phyloP scores from a whole-genome alignment of 2,329 filamentous ascomycete genomes.

The Nigrospora sphaerica region DNA sequence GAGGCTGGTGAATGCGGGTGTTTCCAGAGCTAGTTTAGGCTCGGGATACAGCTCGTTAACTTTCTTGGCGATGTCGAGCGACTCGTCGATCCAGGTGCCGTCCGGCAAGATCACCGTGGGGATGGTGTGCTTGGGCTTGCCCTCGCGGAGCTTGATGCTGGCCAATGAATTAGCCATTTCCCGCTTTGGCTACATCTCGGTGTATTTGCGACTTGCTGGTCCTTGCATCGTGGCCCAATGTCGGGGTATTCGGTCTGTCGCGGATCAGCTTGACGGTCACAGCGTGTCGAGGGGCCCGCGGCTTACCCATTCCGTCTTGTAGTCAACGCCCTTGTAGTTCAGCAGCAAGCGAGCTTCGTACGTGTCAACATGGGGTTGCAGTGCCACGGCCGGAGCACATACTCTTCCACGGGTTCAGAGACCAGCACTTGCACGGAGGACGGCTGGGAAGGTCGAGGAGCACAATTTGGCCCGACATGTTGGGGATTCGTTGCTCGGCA shows the following conservation, averaged over 20 bases:
- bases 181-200: background rate
- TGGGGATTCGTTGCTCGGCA: too few relatives aligned
- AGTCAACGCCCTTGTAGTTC: slow-evolving; percentile 62
- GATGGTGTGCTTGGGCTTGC: slow-evolving; percentile 14
- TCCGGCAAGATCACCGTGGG: slow-evolving; percentile 33
- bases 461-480: slow-evolving; percentile 29
- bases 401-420: slow-evolving; percentile 68
- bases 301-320: slow-evolving; percentile 57
- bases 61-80: slow-evolving; percentile 46
- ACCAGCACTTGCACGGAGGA: slow-evolving; percentile 46
- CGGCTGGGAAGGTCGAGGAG: slow-evolving; percentile 58
- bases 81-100: slow-evolving; percentile 58
- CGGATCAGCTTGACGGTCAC: slow-evolving; percentile 1
- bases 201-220: slow-evolving; percentile 33
- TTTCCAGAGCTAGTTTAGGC: slow-evolving; percentile 51
- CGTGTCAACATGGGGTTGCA: background rate
- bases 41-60: slow-evolving; percentile 53
- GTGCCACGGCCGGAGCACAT: slow-evolving; percentile 10
- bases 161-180: background rate
- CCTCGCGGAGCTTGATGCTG: background rate
- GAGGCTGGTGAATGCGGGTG: slow-evolving; percentile 33
- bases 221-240: slow-evolving; percentile 46
- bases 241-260: slow-evolving; percentile 56
- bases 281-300: too few relatives aligned
- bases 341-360: slow-evolving; percentile 52